Evolutionary conservation across 441 rosid species (phyloP), one percentile per base, ranked within the genome.

Genomic region (Corymbia calophylla): DNA sequence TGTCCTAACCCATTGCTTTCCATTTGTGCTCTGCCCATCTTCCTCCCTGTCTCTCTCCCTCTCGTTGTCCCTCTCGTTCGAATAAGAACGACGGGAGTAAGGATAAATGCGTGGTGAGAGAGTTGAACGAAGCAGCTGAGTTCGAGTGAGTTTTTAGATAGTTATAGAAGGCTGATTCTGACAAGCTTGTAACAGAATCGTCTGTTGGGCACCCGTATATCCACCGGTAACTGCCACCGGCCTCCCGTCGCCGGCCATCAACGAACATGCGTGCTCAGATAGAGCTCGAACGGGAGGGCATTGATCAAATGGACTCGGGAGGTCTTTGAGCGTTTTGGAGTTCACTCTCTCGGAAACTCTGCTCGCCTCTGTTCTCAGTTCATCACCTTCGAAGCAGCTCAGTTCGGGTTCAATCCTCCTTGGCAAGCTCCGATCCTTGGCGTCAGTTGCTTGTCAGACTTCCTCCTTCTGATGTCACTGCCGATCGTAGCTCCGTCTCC

Each of bases 361-460:
- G 62, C 16, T 56, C 29, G 62, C 29, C 29, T 23, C 62, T 56
- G 62, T 56, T 56, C 12, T 56, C 62, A 23, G 29, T 56, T 56
- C 29, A 56, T 56, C 62, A 56, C 29, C 62, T 56, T 23, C 3
- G 62, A 56, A 56, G 62, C 62, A 56, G 29, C 62, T 23, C 29
- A 12, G 62, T 56, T 23, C 29, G 13, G 62, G 62, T 56, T 56
- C 13, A 56, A 56, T 56, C 29, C 29, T 56, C 29, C 62, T 56
- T 56, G 0, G 6, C 62, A 23, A 56, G 13, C 62, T 56, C 62
- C 29, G 29, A 56, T 56, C 9, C 29, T 56, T 23, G 29, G 62
- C 62, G 29, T 0, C 62, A 29, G 13, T 56, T 56, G 13, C 29
- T 23, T 1, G 29, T 56, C 62, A 0, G 62, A 2, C 29, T 27